These are phyloP conservation scores for Albophoma yamanashiensis DNA, from an alignment of 2,329 filamentous ascomycete species.

Conservation along the genomic window DNA sequence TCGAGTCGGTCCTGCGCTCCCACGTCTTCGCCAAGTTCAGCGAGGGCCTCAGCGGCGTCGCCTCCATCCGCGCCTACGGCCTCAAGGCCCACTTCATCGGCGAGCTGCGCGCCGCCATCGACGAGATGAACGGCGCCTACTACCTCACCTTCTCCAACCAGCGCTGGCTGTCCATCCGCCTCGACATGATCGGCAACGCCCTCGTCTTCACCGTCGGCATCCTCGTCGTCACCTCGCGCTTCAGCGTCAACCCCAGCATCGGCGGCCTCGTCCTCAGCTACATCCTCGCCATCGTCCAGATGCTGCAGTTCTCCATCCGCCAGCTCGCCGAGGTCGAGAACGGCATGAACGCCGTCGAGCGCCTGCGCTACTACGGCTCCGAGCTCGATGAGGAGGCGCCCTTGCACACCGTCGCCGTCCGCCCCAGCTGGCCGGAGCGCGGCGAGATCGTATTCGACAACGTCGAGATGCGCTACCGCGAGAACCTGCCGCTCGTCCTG, in stretches of 20 bases:
- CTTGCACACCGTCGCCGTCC: slow-evolving; percentile 63
- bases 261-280: slow-evolving; percentile 85
- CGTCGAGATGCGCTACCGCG: slow-evolving; percentile 70
- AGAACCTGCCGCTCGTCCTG: slow-evolving; percentile 61
- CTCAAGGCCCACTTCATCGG: slow-evolving; percentile 63
- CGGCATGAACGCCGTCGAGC: slow-evolving; percentile 94
- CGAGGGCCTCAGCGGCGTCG: slow-evolving; percentile 74
- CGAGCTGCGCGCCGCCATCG: slow-evolving; percentile 62
- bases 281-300: slow-evolving; percentile 84
- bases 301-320: slow-evolving; percentile 91
- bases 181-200: slow-evolving; percentile 74
- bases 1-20: slow-evolving; percentile 81
- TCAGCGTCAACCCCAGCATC: slow-evolving; percentile 74
- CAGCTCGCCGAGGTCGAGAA: slow-evolving; percentile 95
- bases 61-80: slow-evolving; percentile 84
- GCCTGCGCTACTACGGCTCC: slow-evolving; percentile 81
- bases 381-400: slow-evolving; percentile 84
- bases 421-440: slow-evolving; percentile 70
- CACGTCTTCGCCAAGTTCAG: slow-evolving; percentile 83
- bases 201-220: slow-evolving; percentile 85
- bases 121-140: slow-evolving; percentile 90
- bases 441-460: slow-evolving; percentile 71
- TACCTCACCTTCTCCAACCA: slow-evolving; percentile 94
- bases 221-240: slow-evolving; percentile 83
- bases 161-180: slow-evolving; percentile 77